Conservation (phyloP, 2,329 filamentous ascomycete genomes). For the Waltergamsia citrina region DNA sequence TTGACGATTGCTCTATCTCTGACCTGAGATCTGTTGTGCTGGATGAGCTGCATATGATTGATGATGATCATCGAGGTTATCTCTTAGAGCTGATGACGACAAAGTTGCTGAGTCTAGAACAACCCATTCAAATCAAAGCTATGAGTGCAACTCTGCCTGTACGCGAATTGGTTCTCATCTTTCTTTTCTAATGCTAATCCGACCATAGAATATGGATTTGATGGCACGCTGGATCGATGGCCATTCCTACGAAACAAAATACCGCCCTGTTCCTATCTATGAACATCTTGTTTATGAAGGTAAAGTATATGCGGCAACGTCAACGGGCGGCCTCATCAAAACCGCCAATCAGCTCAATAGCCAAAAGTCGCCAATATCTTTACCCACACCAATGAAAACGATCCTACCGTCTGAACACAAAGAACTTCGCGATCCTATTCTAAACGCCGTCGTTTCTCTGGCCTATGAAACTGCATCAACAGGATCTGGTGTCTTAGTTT, state of each 20-base stretch:
- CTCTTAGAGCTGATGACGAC: slow-evolving; percentile 66
- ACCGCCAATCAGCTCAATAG: slow-evolving; percentile 41
- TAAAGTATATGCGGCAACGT: slow-evolving; percentile 51
- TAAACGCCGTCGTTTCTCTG: slow-evolving; percentile 63
- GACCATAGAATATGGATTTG: slow-evolving; percentile 53
- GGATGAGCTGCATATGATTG: slow-evolving; percentile 76
- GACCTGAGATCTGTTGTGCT: slow-evolving; percentile 59
- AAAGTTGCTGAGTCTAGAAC: slow-evolving; percentile 60
- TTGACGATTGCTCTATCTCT: slow-evolving; percentile 59
- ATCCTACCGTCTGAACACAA: slow-evolving; percentile 49
- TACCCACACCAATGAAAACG: slow-evolving; percentile 28
- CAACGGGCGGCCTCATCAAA: slow-evolving; percentile 46
- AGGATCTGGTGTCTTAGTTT: slow-evolving; percentile 64
- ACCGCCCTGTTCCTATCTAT: slow-evolving; percentile 65
- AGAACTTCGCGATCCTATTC: slow-evolving; percentile 53
- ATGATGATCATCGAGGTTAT: slow-evolving; percentile 68
- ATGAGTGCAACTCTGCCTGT: slow-evolving; percentile 75
- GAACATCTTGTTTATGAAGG: slow-evolving; percentile 67
- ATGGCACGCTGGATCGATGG: slow-evolving; percentile 62
- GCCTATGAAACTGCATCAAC: slow-evolving; percentile 58
- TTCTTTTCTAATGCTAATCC: background rate
- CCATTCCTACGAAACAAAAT: slow-evolving; percentile 63
- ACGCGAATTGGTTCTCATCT: slow-evolving; percentile 14
- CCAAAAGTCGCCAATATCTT: slow-evolving; percentile 21
- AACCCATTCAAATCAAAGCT: slow-evolving; percentile 60